Evolutionary conservation across 2,329 filamentous ascomycete genomes (phyloP).

Genomic region (Colletotrichum abscissum): DNA sequence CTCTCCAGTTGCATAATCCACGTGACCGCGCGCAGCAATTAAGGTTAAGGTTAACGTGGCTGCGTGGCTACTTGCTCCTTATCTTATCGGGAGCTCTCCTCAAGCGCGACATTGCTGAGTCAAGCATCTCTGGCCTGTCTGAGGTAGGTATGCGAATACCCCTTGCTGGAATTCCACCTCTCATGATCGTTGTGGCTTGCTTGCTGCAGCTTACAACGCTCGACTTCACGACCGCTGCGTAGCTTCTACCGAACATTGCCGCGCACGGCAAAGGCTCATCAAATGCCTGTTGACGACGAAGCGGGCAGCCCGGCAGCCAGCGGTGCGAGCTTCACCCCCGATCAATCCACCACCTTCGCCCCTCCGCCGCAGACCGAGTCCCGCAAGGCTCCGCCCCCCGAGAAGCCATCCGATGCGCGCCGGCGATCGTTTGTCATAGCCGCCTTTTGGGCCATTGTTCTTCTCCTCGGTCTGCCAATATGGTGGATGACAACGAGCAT

Average conservation of each 20-base stretch:
- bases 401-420: constrained; percentile 75
- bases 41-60: not conserved
- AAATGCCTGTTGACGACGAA: constrained; percentile 20
- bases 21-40: not conserved
- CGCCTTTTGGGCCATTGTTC: constrained; percentile 90
- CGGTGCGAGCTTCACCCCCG: not conserved
- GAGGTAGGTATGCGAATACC: too few species aligned
- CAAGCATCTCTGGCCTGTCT: not conserved
- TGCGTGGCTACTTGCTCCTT: not conserved
- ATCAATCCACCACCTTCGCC: not conserved
- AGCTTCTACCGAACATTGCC: not conserved
- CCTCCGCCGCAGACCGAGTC: constrained; percentile 23
- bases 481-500: constrained; percentile 98
- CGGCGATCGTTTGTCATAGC: constrained; percentile 80
- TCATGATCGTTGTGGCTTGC: not conserved
- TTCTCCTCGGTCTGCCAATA: constrained; percentile 87
- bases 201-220: not conserved
- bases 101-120: not conserved
- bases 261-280: constrained; percentile 20
- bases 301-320: constrained; percentile 6
- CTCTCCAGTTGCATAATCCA: not conserved
- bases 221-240: constrained; percentile 8
- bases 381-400: constrained; percentile 75
- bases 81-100: constrained; percentile 5
- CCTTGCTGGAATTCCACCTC: not conserved